Conservation (phyloP, 371 early-diverging fungal genomes). For the Mucor mucedo region DNA sequence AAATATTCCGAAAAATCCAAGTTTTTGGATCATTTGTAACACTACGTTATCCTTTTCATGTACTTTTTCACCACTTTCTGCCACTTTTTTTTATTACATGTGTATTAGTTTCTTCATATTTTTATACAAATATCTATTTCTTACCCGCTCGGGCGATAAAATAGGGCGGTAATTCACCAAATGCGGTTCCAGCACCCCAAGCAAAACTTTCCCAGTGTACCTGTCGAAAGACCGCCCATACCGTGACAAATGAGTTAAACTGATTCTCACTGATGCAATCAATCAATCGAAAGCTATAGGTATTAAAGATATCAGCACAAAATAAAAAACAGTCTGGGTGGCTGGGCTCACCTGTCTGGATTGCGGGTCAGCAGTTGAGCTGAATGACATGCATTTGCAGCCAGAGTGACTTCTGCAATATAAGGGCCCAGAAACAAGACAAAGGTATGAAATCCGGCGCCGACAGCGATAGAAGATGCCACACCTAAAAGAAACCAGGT, state of each 20-base stretch:
- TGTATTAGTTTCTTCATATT: background rate
- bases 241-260: background rate
- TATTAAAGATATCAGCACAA: no score
- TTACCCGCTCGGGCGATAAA: background rate
- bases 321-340: no score
- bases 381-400: background rate
- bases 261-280: background rate
- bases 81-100: no score
- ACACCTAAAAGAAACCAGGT: background rate
- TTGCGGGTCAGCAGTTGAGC: background rate
- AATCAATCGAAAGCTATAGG: background rate
- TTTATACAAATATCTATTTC: background rate
- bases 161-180: background rate
- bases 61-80: background rate
- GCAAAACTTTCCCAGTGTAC: background rate
- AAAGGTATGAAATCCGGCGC: background rate
- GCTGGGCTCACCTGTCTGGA: background rate
- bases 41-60: background rate
- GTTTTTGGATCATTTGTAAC: background rate
- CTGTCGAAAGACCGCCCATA: background rate
- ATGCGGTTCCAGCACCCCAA: background rate
- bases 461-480: background rate
- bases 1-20: slow-evolving; percentile 3
- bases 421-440: background rate
- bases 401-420: background rate